Base-by-base conservation (phyloP, 202 grass and related monocot genomes). In the Schoenoplectus triqueter region DNA sequence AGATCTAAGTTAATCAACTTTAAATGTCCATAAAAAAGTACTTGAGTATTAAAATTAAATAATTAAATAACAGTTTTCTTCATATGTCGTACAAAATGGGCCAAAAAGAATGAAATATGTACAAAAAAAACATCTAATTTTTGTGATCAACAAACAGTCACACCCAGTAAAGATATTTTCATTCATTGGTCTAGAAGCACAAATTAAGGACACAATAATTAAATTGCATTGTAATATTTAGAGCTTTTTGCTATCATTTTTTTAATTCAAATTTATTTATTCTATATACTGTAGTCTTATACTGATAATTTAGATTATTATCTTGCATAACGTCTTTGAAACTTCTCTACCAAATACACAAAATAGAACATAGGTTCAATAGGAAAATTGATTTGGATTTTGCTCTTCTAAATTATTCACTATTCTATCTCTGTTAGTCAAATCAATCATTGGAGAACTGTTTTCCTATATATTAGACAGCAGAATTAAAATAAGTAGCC, bases 271-370 rank as follows among this genome's bases (percentile, higher is more conserved):
- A 75, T 44, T 7, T 69, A 10, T 9, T 48, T 21, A 21, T 74
- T 18, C 52, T 8, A 5, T 22, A 2, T 21, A 50, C 7, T 51
- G 22, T n/a, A 18, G 17, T 31, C 19, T 65, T 68, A 9, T 39
- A 55, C 72, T 40, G 48, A 74, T 13, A 75, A 74, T 73, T 19
- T 19, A 73, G 45, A 73, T 45, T 45, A 76, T 76, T 2, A 14
- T 77, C 19, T 40, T 57, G 51, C 50, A 56, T 39, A 11, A 55
- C 4, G 20, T 52, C 10, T 39, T 39, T 54, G 9, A 31, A 39
- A 13, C n/a, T 14, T 76, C 17, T 56, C 5, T 7, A 55, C 48
- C 22, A 5, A 56, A 21, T 55, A 39, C 72, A 75, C 31, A 0
- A 55, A 56, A 76, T 54, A 40, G n/a, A 10, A 50, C 50, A 15